These are phyloP conservation scores for Eleusine indica DNA, from an alignment of 176 grass and related monocot species.

Conservation along the genomic window DNA sequence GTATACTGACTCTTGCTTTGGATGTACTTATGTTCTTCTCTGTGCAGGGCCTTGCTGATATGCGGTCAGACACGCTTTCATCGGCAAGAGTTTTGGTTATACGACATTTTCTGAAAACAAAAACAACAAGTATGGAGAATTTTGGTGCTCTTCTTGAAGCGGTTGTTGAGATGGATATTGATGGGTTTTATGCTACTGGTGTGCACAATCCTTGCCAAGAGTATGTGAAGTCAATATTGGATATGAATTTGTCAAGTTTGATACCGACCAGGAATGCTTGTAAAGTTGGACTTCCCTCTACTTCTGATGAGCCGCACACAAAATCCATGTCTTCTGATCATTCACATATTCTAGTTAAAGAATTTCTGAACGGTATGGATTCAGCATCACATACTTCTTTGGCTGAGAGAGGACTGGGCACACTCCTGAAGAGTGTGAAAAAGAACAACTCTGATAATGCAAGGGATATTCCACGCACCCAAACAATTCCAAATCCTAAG, in stretches of 20 bases:
- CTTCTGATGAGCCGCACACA: constrained; percentile 15
- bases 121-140: constrained; percentile 44
- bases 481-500: constrained; percentile 8
- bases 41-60: constrained; percentile 54
- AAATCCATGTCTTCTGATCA: constrained; percentile 34
- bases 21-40: not conserved
- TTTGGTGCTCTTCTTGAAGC: constrained; percentile 62
- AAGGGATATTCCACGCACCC: not conserved
- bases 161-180: constrained; percentile 62
- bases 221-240: constrained; percentile 51
- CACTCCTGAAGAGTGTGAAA: constrained; percentile 41
- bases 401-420: constrained; percentile 46
- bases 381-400: constrained; percentile 48
- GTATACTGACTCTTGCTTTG: not conserved
- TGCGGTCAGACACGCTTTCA: constrained; percentile 57
- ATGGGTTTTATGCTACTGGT: constrained; percentile 20
- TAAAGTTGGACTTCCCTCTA: not conserved
- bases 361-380: constrained; percentile 50
- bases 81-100: constrained; percentile 55
- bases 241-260: constrained; percentile 43
- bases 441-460: constrained; percentile 24
- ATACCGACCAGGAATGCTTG: not conserved
- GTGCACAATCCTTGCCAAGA: constrained; percentile 17
- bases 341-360: constrained; percentile 63
- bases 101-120: constrained; percentile 63